These are phyloP conservation scores for Alternaria longipes DNA, from an alignment of 2,329 filamentous ascomycete species.

Conservation along the genomic window DNA sequence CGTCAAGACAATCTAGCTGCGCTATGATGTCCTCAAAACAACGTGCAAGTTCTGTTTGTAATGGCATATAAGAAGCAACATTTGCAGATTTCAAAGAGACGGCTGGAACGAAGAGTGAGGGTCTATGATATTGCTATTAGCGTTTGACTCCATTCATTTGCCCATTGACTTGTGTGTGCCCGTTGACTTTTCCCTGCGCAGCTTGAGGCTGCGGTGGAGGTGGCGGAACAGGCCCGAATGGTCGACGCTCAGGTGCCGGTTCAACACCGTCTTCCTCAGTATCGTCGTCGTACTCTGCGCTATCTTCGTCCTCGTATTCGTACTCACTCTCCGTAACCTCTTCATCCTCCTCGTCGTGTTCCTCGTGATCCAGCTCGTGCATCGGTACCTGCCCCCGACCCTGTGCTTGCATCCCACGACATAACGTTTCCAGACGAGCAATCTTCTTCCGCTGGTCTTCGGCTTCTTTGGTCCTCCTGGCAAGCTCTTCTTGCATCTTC, in stretches of 20 bases:
- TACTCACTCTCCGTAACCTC: constrained; percentile 57
- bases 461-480: constrained; percentile 75
- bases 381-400: constrained; percentile 75
- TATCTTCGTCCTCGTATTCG: constrained; percentile 55
- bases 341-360: constrained; percentile 62
- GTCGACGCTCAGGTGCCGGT: constrained; percentile 43
- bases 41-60: background rate
- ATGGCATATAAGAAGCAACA: background rate
- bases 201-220: constrained; percentile 47
- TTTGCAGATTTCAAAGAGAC: constrained; percentile 5
- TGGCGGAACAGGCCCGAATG: constrained; percentile 49
- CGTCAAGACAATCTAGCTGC: background rate
- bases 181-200: constrained; percentile 47
- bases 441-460: constrained; percentile 86
- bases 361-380: constrained; percentile 51
- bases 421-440: constrained; percentile 91
- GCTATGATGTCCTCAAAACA: background rate
- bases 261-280: constrained; percentile 64
- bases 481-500: constrained; percentile 76
- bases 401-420: constrained; percentile 95
- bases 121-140: constrained; percentile 35
- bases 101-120: constrained; percentile 9
- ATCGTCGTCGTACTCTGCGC: constrained; percentile 64
- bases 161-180: constrained; percentile 51
- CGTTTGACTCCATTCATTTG: constrained; percentile 52